Conservation (phyloP, 2,329 filamentous ascomycete species). For the Piedraia hortae region DNA sequence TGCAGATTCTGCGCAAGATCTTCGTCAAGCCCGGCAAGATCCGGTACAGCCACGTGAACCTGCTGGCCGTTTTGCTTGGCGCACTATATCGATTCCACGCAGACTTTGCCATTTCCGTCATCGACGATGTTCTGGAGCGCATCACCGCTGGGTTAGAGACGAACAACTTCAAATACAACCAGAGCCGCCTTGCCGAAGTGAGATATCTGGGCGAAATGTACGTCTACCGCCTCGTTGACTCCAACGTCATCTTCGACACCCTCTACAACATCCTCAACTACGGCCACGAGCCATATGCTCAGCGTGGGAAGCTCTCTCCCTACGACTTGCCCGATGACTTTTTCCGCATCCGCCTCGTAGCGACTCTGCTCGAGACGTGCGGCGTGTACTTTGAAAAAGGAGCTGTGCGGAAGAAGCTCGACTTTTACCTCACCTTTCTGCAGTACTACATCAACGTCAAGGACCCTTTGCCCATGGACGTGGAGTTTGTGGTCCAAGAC, state of each 20-base stretch:
- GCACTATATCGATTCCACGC: slow-evolving; percentile 80
- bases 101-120: slow-evolving; percentile 66
- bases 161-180: slow-evolving; percentile 94
- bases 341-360: slow-evolving; percentile 76
- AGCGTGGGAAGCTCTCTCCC: slow-evolving; percentile 46
- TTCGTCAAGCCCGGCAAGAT: slow-evolving; percentile 94
- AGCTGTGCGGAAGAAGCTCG: slow-evolving; percentile 80
- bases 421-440: slow-evolving; percentile 91
- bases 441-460: slow-evolving; percentile 93
- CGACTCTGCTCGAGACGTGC: slow-evolving; percentile 77
- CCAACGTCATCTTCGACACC: slow-evolving; percentile 79
- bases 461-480: slow-evolving; percentile 73
- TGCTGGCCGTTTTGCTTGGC: slow-evolving; percentile 68
- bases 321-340: slow-evolving; percentile 82
- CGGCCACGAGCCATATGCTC: slow-evolving; percentile 61
- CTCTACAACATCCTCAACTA: slow-evolving; percentile 88
- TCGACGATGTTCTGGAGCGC: slow-evolving; percentile 75
- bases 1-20: slow-evolving; percentile 56
- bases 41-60: slow-evolving; percentile 88
- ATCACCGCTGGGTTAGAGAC: slow-evolving; percentile 71
- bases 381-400: slow-evolving; percentile 91
- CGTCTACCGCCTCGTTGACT: slow-evolving; percentile 91
- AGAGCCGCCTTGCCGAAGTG: slow-evolving; percentile 77
- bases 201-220: slow-evolving; percentile 93
- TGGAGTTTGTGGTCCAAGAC: slow-evolving; percentile 89